Conservation (phyloP, 768 basidiomycete genomes). For the Lactarius indigo region DNA sequence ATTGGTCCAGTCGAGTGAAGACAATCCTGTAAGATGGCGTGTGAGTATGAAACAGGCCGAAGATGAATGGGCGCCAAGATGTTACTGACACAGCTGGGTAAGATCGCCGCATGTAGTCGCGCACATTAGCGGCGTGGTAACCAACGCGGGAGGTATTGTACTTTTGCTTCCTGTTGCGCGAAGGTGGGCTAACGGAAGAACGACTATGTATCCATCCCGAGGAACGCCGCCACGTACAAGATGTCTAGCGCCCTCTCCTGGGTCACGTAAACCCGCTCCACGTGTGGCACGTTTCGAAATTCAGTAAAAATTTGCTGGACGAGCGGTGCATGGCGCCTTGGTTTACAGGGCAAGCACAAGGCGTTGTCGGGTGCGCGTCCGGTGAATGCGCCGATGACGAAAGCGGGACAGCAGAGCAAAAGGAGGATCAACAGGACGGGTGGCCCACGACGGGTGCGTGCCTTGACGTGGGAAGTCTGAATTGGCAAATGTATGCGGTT, state of each 20-base stretch:
- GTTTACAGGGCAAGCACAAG: neutral
- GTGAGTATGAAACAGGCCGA: neutral
- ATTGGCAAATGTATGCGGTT: neutral
- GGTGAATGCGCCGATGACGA: conserved; percentile 8
- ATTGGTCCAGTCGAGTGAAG: conserved; percentile 1
- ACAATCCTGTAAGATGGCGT: neutral
- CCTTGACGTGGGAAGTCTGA: too few relatives aligned
- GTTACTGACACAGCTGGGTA: conserved; percentile 1
- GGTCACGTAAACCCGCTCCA: neutral
- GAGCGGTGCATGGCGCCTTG: neutral
- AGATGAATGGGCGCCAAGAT: neutral
- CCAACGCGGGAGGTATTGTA: neutral
- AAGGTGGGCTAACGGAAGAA: neutral
- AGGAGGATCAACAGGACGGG: conserved; percentile 3
- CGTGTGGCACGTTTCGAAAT: neutral
- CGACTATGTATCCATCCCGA: neutral
- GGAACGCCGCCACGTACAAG: neutral
- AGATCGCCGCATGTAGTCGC: neutral
- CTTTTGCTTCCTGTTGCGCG: neutral
- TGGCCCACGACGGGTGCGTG: neutral
- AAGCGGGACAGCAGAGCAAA: neutral
- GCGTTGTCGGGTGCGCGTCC: neutral
- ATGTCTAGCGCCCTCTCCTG: neutral
- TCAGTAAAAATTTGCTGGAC: neutral
- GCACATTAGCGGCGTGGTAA: neutral